These are phyloP conservation scores for Musa troglodytarum DNA, from an alignment of 176 grass and related monocot species.

Conservation along the genomic window DNA sequence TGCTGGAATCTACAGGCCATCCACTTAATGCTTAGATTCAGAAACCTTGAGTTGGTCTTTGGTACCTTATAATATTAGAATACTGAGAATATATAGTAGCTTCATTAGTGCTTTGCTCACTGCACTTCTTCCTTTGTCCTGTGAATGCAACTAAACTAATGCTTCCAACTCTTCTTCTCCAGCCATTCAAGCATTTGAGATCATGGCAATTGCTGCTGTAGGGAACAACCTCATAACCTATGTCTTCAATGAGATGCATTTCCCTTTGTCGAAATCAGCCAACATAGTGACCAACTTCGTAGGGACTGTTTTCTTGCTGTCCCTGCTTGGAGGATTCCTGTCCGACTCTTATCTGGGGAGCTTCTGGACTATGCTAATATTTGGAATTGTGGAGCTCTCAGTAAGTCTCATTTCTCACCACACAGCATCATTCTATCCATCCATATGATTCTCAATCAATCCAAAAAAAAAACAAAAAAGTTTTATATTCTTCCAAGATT, in stretches of 20 bases:
- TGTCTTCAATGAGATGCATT: conserved; percentile 23
- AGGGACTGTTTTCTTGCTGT: conserved; percentile 17
- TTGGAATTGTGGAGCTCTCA: conserved; percentile 24
- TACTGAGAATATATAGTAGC: neutral
- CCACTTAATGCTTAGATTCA: neutral
- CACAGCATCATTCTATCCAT: neutral
- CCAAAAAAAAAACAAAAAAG: too few species aligned
- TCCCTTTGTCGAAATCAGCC: conserved; percentile 13
- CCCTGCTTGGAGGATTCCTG: conserved; percentile 19
- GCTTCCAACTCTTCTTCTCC: neutral
- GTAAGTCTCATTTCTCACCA: neutral
- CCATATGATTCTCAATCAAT: neutral
- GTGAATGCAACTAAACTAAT: neutral
- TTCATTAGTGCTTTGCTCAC: neutral
- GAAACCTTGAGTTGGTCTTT: neutral
- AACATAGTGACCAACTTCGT: conserved; percentile 22
- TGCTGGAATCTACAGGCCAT: neutral
- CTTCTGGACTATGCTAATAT: conserved; percentile 26
- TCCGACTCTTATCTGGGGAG: conserved; percentile 19
- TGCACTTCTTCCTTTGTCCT: neutral
- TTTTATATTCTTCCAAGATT: too few species aligned
- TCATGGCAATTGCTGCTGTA: conserved; percentile 21
- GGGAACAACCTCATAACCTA: conserved; percentile 24
- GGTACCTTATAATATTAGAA: conserved; percentile 1
- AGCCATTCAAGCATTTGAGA: conserved; percentile 25